Evolutionary conservation across 2,329 filamentous ascomycete genomes (phyloP), one percentile per base, ranked within the genome.

Genomic region (Diplodia scrobiculata): DNA sequence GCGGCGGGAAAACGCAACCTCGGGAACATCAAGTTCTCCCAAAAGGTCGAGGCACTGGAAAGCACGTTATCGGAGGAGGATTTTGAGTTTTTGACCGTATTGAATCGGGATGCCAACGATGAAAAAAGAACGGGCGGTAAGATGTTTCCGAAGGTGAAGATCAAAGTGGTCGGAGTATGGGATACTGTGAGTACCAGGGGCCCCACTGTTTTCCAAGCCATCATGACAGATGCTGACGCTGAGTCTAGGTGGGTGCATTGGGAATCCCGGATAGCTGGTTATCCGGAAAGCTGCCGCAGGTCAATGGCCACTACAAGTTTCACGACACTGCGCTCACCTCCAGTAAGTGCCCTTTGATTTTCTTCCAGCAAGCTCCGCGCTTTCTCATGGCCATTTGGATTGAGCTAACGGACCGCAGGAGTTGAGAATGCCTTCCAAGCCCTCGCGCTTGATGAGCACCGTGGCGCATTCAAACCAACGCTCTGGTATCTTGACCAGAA

Each of bases 361-460:
- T 21, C 21, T 21, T 21, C 21, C 21, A 21, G 21, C 21, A 21
- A 21, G 21, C 21, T 21, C 21, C 21, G 21, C 21, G 21, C 21
- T 21, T 21, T 21, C 21, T 21, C 21, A 21, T 21, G 21, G 21
- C 21, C 21, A 21, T 21, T 21, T 21, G 21, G 21, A 21, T 21
- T 21, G 4, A 32, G n/a, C 34, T 65, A 6, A 53, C 4, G 13
- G 13, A 45, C 17, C 1, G n/a, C 19, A 66, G 64, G 71, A n/a
- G 75, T 85, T 4, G 80, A 84, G 47, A 81, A 85, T 67, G 84
- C 84, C 1, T 86, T 85, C 68, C 84, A 86, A 52, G 84, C 83
- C 0, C 74, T 86, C 0, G 83, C 83, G 1, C 76, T 86, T 0
- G 84, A 86, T 54, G 84, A 86, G 69, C 79, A 79, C 52, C 78